phyloP scores from a whole-genome alignment of 371 early-diverging fungal species.

The Rozella allomycis region DNA sequence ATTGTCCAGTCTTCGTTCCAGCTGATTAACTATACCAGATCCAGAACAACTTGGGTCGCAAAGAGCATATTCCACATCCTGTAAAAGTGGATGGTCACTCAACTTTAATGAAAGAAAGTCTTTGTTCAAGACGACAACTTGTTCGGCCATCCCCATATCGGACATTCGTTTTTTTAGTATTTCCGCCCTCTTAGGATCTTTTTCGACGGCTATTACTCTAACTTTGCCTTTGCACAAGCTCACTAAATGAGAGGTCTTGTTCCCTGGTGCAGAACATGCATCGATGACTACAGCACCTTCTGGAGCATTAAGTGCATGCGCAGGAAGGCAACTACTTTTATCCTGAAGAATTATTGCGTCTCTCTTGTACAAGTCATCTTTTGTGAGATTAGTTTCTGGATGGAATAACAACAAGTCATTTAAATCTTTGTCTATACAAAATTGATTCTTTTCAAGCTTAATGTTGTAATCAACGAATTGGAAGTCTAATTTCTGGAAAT shows the following conservation, averaged over 20 bases:
- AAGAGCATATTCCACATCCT: constrained; percentile 60
- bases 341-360: constrained; percentile 69
- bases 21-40: constrained; percentile 72
- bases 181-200: constrained; percentile 50
- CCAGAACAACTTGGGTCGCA: constrained; percentile 97
- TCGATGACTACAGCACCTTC: constrained; percentile 56
- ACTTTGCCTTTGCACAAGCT: constrained; percentile 68
- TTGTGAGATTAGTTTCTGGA: constrained; percentile 56
- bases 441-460: no score
- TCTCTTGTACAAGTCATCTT: constrained; percentile 37
- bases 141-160: constrained; percentile 65
- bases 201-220: constrained; percentile 76
- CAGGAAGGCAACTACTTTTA: constrained; percentile 91
- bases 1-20: constrained; percentile 52
- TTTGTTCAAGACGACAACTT: constrained; percentile 8
- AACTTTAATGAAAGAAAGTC: constrained; percentile 12
- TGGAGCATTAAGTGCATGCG: constrained; percentile 61
- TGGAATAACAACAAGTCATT: constrained; percentile 63
- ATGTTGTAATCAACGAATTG: no score
- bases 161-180: constrained; percentile 44
- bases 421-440: constrained; percentile 55
- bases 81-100: constrained; percentile 2
- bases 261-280: constrained; percentile 98
- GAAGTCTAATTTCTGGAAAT: no score
- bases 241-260: constrained; percentile 81